These are phyloP conservation scores for Tulasnella sp. DNA, from an alignment of 768 basidiomycete species.

Conservation along the genomic window DNA sequence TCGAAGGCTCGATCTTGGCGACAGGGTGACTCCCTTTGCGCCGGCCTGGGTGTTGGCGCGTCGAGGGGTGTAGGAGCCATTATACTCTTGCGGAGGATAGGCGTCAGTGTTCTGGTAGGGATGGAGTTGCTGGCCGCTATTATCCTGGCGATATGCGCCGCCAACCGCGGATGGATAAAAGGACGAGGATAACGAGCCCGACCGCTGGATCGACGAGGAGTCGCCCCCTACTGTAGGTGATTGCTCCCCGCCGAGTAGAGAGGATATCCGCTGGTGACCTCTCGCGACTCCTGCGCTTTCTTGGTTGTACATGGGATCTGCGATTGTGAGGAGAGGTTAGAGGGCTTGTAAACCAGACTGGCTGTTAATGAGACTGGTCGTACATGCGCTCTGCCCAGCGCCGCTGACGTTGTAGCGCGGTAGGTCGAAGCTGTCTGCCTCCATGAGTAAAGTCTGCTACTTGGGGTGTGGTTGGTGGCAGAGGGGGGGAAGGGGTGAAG, in stretches of 20 bases:
- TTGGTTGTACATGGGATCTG: constrained; percentile 9
- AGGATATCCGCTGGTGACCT: constrained; percentile 9
- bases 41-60: not conserved
- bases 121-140: constrained; percentile 3
- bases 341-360: constrained; percentile 2
- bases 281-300: not conserved
- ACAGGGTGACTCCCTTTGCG: constrained; percentile 11
- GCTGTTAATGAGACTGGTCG: not conserved
- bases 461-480: not conserved
- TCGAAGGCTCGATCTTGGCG: constrained; percentile 8
- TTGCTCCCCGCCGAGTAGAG: constrained; percentile 4
- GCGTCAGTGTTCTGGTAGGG: not conserved
- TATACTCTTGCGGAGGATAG: constrained; percentile 5
- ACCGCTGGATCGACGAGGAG: constrained; percentile 9
- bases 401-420: constrained; percentile 8
- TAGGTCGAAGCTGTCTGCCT: constrained; percentile 11
- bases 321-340: not conserved
- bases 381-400: constrained; percentile 1
- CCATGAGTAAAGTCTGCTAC: constrained; percentile 5
- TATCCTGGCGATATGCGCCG: constrained; percentile 6
- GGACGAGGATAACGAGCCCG: constrained; percentile 6
- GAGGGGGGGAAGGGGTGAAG: not conserved
- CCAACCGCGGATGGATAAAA: constrained; percentile 9
- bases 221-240: constrained; percentile 4
- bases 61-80: constrained; percentile 4